Base-by-base conservation (phyloP, 2,329 filamentous ascomycete genomes). In the Botryotinia calthae region DNA sequence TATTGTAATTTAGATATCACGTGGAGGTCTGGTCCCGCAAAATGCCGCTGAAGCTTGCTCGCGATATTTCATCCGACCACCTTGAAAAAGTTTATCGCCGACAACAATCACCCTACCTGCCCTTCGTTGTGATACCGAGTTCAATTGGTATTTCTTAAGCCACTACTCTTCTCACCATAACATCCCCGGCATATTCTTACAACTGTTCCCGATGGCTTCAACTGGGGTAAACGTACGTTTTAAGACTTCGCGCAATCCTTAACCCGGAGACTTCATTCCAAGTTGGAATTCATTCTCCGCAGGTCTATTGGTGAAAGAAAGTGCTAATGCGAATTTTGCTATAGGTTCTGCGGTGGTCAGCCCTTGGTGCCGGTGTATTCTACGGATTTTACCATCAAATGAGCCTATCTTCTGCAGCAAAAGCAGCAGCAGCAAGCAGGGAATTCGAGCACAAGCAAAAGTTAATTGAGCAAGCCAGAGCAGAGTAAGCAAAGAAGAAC, bases 301-400 rank as follows among this genome's bases (percentile, higher is more conserved):
- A 28, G 18, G 37, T 54, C 61, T 63, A 71, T 70, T 58, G 31
- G 44, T 59, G 25, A 31, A 48, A 46, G 42, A 72, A 22, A 59
- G 18, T 72, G 58, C 59, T 67, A 71, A 71, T 18, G 4, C 22
- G 28, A 59, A 18, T 48, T 54, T 61, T 54, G 31, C 18, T 76
- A 34, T 84, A 99, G 96, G 95, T 99, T 84, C 89, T 98, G 84
- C 95, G 96, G 85, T 99, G 95, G 89, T 95, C 94, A 82, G 95
- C 95, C 82, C 93, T 99, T 78, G 93, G 91, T 81, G 87, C 94
- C 81, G 96, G 96, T 83, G 86, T 98, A 82, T 91, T 97, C 86
- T 99, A 99, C 87, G 96, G 96, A 83, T 90, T 97, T 87, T 93
- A 91, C 84, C 95, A 97, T 87, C 96, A 99, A 87, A 87, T 91